Conservation (phyloP, 2,329 filamentous ascomycete species). For the Paraphaeosphaeria minitans region DNA sequence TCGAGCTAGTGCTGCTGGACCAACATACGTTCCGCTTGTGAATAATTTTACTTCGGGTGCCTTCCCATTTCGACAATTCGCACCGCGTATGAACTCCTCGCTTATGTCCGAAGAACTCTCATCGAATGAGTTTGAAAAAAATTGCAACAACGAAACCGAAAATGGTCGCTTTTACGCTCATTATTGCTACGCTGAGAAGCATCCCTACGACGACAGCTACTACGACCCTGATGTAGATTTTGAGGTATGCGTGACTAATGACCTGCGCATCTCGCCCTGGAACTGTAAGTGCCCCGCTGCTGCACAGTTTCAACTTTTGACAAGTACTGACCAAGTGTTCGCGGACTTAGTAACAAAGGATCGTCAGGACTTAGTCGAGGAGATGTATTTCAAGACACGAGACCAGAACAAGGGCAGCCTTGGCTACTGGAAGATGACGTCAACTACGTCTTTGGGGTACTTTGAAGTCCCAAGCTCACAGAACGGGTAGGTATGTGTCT, state of each 20-base stretch:
- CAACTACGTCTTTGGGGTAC: constrained; percentile 15
- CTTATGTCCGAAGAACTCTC: constrained; percentile 1
- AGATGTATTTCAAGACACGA: constrained; percentile 8
- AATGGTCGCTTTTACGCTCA: constrained; percentile 16
- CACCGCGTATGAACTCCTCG: constrained; percentile 16
- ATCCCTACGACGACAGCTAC: neutral
- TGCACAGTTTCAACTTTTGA: neutral
- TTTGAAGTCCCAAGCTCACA: constrained; percentile 16
- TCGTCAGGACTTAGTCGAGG: constrained; percentile 18
- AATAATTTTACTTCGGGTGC: constrained; percentile 7
- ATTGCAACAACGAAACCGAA: constrained; percentile 19
- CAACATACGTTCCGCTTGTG: neutral
- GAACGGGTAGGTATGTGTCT: constrained; percentile 13
- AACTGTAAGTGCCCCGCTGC: neutral
- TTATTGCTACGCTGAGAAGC: neutral
- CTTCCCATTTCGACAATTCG: constrained; percentile 9
- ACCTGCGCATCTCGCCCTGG: constrained; percentile 14
- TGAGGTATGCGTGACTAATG: constrained; percentile 16
- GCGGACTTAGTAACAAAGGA: constrained; percentile 9
- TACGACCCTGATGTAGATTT: neutral
- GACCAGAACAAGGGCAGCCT: neutral
- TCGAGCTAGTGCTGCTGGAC: neutral
- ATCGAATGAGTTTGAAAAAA: constrained; percentile 1
- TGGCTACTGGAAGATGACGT: constrained; percentile 8
- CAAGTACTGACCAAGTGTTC: neutral